A percentile compares a stretch with the other conserved stretches of the same genome.
Evolutionary conservation across 352 stramenopile species (phyloP).

Genomic region (Pythium guiyangense): DNA sequence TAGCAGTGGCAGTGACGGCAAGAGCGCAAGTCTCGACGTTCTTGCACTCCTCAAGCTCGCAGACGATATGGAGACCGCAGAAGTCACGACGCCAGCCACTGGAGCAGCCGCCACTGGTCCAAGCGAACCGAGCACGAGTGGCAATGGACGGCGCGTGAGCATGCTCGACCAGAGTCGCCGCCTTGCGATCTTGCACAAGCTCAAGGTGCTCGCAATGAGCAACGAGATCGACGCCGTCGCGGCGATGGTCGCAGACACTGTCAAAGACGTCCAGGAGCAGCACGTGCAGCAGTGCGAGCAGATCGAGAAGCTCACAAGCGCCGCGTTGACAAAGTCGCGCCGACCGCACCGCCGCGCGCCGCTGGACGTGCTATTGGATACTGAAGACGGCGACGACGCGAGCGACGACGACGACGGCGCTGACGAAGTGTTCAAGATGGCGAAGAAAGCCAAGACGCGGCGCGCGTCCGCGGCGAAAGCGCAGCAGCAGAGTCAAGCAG

Average conservation of each 20-base stretch:
- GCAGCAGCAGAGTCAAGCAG: constrained; percentile 8
- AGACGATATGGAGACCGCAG: constrained; percentile 36
- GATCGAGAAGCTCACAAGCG: constrained; percentile 6
- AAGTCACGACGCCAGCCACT: neutral
- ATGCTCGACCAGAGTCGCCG: constrained; percentile 13
- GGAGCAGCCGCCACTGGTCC: neutral
- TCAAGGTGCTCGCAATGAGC: constrained; percentile 12
- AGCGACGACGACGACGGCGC: constrained; percentile 13
- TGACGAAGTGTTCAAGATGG: constrained; percentile 31
- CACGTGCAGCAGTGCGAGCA: constrained; percentile 18
- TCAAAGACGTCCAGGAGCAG: constrained; percentile 21
- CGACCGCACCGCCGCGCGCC: neutral
- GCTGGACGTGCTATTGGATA: constrained; percentile 1
- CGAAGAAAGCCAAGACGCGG: constrained; percentile 39
- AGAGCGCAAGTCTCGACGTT: constrained; percentile 26
- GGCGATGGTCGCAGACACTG: constrained; percentile 16
- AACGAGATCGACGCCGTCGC: constrained; percentile 16
- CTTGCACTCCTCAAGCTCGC: constrained; percentile 51
- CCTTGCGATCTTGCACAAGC: constrained; percentile 14
- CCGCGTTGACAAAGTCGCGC: neutral
- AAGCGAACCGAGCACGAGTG: constrained; percentile 1
- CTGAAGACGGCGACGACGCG: constrained; percentile 10
- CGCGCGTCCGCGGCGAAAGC: constrained; percentile 26
- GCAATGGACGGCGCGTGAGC: constrained; percentile 7
- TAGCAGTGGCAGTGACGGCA: neutral